Evolutionary conservation across 2,329 filamentous ascomycete genomes (phyloP).

Genomic region (Zymoseptoria ardabiliae): DNA sequence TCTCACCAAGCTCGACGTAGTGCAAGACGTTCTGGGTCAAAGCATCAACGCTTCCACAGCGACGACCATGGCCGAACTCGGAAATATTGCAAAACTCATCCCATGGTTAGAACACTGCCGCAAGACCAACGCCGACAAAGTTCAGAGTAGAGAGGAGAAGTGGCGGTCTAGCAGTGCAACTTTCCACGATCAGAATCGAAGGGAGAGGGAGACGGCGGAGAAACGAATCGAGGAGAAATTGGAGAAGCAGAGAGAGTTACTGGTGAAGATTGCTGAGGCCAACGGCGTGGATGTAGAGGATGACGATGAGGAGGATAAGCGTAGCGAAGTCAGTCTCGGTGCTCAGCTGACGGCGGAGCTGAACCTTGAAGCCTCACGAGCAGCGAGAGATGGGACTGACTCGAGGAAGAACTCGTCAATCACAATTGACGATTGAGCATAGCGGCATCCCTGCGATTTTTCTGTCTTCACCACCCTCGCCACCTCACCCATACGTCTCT

Average conservation of each 20-base stretch:
- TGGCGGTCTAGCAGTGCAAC: slow-evolving; percentile 35
- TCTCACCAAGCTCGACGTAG: slow-evolving; percentile 14
- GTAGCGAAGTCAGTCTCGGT: slow-evolving; percentile 19
- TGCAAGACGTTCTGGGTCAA: slow-evolving; percentile 23
- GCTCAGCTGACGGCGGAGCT: slow-evolving; percentile 24
- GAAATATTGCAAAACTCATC: slow-evolving; percentile 30
- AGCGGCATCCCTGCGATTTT: not conserved
- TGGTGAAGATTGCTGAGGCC: slow-evolving; percentile 21
- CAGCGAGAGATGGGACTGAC: not conserved
- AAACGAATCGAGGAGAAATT: slow-evolving; percentile 28
- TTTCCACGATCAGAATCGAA: slow-evolving; percentile 33
- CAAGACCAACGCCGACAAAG: slow-evolving; percentile 29
- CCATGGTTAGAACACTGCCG: slow-evolving; percentile 35
- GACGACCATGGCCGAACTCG: slow-evolving; percentile 20
- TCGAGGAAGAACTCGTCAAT: slow-evolving; percentile 6
- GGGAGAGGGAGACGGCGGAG: slow-evolving; percentile 32
- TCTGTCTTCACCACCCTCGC: slow-evolving; percentile 55
- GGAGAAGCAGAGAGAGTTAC: slow-evolving; percentile 24
- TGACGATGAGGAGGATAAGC: slow-evolving; percentile 12
- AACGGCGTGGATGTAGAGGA: slow-evolving; percentile 18
- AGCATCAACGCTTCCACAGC: slow-evolving; percentile 22
- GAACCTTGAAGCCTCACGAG: slow-evolving; percentile 19
- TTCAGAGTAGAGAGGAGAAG: slow-evolving; percentile 33
- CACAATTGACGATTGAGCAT: slow-evolving; percentile 14
- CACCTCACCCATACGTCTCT: slow-evolving; percentile 67